Conservation (phyloP, 805 yeast genomes). For the Candida takata region DNA sequence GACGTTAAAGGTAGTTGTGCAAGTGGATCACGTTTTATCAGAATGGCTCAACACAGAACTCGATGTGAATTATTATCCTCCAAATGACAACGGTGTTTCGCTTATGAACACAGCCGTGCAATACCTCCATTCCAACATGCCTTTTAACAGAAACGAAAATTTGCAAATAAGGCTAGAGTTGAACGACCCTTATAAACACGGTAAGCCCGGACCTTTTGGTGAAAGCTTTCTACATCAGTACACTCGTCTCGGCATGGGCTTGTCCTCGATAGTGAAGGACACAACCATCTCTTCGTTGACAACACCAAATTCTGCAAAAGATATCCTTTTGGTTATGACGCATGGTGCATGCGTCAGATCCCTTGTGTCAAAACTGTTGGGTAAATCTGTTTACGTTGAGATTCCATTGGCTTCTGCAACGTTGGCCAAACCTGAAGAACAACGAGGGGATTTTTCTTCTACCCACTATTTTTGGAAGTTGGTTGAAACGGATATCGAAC, state of each 20-base stretch:
- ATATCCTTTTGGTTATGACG: conserved; percentile 29
- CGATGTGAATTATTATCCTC: conserved; percentile 34
- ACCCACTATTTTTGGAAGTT: conserved; percentile 17
- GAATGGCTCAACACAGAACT: conserved; percentile 39
- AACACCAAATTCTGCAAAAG: conserved; percentile 13
- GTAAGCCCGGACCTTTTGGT: conserved; percentile 38
- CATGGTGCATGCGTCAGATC: conserved; percentile 40
- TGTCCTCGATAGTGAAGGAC: conserved; percentile 28
- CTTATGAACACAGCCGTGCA: conserved; percentile 32
- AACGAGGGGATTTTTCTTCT: neutral
- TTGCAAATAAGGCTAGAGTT: conserved; percentile 27
- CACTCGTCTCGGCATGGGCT: conserved; percentile 28
- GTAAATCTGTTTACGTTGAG: conserved; percentile 33
- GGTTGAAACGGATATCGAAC: conserved; percentile 22
- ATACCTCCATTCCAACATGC: conserved; percentile 26
- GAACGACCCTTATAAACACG: conserved; percentile 29
- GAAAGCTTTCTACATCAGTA: conserved; percentile 33
- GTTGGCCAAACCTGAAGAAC: conserved; percentile 15
- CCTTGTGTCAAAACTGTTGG: conserved; percentile 30
- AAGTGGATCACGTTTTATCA: conserved; percentile 34
- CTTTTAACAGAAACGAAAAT: conserved; percentile 13
- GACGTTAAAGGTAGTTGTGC: conserved; percentile 20
- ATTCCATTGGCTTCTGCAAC: conserved; percentile 32
- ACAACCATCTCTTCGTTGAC: conserved; percentile 2
- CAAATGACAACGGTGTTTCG: conserved; percentile 38